Percentiles rank a stretch among this genome's conserved stretches.
These are phyloP conservation scores for Entamoeba histolytica DNA, from an alignment of 208 protist genomes.

Conservation along the genomic window DNA sequence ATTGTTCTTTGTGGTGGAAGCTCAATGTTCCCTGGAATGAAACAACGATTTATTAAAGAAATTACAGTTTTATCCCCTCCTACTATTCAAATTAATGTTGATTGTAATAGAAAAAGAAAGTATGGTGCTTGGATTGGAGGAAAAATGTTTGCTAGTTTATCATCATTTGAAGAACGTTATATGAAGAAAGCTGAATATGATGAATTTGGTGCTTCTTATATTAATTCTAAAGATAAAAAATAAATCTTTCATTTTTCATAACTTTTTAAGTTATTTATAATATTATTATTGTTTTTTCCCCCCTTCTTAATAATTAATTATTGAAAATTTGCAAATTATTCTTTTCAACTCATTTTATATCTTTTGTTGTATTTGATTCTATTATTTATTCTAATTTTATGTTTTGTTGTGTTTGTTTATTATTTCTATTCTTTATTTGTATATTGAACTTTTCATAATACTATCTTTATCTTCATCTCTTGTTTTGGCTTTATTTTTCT, in stretches of 20 bases:
- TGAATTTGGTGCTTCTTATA: not conserved
- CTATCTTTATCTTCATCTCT: too few relatives aligned
- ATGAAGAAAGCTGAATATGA: not conserved
- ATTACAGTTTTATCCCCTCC: not conserved
- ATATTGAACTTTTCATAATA: too few relatives aligned
- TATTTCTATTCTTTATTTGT: too few relatives aligned
- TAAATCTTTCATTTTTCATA: not conserved
- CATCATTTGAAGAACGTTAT: not conserved
- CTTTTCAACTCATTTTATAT: too few relatives aligned
- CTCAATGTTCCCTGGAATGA: constrained; percentile 60
- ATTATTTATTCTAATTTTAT: not conserved
- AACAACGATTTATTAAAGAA: constrained; percentile 28
- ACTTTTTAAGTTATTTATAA: too few relatives aligned
- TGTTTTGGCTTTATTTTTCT: too few relatives aligned
- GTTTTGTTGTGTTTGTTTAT: not conserved
- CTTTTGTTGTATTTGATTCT: too few relatives aligned
- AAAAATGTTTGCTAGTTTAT: not conserved
- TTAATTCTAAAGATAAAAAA: not conserved
- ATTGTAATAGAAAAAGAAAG: not conserved
- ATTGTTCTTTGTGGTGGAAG: constrained; percentile 73
- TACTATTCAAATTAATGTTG: not conserved
- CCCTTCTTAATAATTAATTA: too few relatives aligned
- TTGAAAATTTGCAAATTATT: too few relatives aligned
- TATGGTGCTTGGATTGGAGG: not conserved
- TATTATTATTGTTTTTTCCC: too few relatives aligned